Base-by-base conservation (phyloP, 2,329 filamentous ascomycete species). In the Colletotrichum chrysophilum region DNA sequence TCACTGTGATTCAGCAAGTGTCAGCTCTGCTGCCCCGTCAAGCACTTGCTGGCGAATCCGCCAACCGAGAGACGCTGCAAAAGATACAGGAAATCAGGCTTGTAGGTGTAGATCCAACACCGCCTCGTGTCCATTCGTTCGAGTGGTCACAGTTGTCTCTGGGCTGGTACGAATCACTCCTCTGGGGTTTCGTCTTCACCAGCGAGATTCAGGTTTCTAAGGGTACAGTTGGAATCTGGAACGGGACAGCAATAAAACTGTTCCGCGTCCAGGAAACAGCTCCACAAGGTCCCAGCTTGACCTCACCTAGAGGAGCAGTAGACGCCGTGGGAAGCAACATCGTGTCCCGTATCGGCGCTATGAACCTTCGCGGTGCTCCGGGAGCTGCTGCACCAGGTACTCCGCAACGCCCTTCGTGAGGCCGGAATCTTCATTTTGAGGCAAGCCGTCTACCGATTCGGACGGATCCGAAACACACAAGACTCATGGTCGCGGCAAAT, bases 171-270 rank as follows among this genome's bases (percentile, higher is more conserved):
- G 95, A 98, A 84, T 96, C 95, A 7, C 88, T 98, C 14, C 89
- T 99, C 12, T 99, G 97, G 97, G 93, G 95, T 18, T 95, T 98
- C 79, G 92, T 98, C 69, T 98, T 98, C 83, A 93, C 94, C 32
- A 93, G 93, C 80, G 97, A 99, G 86, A 95, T 98, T 93, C 92
- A 96, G 74, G 92, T 96, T 32, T 92, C 94, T 1, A 96, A 94
- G 82, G 96, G 96, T 34, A 96, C 95, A 3, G 95, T 96, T 36
- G 96, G 97, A 9, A 93, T 98, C 3, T 99, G 97, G 96, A 98
- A 96, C 81, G 94, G 95, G 43, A 98, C 97, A 1, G 89, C 89
- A 3, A 95, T 99, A 83, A 94, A 94, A 82, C 88, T 99, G 16
- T 99, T 99, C 86, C 93, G 92, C 66, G 96, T 98, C 4, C 95